Evolutionary conservation across 2,329 filamentous ascomycete genomes (phyloP).

Genomic region (Xylariaceae sp.): DNA sequence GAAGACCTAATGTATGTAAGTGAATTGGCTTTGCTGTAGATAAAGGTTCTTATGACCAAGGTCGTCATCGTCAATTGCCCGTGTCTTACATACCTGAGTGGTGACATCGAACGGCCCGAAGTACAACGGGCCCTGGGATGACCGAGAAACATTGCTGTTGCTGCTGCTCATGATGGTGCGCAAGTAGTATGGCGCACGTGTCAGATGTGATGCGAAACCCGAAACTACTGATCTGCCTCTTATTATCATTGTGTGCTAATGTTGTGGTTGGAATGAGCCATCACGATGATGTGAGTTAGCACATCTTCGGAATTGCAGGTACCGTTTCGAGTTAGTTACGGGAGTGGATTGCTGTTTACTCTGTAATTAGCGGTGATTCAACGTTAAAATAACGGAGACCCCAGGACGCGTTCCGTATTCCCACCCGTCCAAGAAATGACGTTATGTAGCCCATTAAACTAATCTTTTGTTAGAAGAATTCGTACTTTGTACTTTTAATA

Average conservation of each 20-base stretch:
- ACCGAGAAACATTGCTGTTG: background rate
- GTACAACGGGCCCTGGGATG: constrained; percentile 50
- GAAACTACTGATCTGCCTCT: background rate
- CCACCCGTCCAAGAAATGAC: no score
- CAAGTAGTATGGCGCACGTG: background rate
- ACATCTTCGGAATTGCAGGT: no score
- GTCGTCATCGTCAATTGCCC: no score
- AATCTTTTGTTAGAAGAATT: no score
- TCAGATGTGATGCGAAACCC: background rate
- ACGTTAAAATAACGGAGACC: no score
- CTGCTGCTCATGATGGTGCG: constrained; percentile 14
- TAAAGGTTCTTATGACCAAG: no score
- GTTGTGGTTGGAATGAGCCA: background rate
- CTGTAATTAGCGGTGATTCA: no score
- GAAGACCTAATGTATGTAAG: constrained; percentile 71
- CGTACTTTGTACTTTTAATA: no score
- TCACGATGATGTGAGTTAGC: background rate
- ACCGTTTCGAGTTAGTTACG: no score
- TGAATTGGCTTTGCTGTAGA: constrained; percentile 11
- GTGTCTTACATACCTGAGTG: constrained; percentile 65
- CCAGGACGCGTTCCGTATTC: no score
- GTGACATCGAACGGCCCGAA: constrained; percentile 82
- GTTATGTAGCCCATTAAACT: no score
- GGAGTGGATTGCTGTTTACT: no score
- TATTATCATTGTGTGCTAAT: constrained; percentile 15